These are phyloP conservation scores for Moesziomyces sp. DNA, from an alignment of 1,284 basidiomycete genomes.

Conservation along the genomic window DNA sequence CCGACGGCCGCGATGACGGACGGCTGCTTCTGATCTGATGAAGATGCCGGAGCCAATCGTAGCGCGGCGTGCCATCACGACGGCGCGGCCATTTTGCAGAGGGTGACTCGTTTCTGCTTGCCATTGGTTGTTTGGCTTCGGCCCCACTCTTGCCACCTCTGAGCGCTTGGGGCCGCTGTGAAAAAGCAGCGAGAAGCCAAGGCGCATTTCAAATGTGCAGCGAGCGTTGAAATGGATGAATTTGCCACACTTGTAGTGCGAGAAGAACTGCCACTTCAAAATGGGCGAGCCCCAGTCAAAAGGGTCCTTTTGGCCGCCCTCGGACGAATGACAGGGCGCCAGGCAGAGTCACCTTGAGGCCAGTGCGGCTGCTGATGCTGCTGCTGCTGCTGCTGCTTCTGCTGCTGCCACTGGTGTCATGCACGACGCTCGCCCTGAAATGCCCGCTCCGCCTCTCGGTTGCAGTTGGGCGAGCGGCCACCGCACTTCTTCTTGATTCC, in stretches of 20 bases:
- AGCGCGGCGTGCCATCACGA: conserved; percentile 1
- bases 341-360: conserved; percentile 26
- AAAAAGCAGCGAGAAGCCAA: too few relatives aligned
- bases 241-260: conserved; percentile 16
- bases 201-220: too few relatives aligned
- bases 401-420: background rate
- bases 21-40: conserved; percentile 3
- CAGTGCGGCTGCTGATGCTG: conserved; percentile 3
- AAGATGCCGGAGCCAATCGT: conserved; percentile 12
- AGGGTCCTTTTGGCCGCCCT: conserved; percentile 1
- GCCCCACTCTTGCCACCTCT: too few relatives aligned
- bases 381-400: too few relatives aligned
- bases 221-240: too few relatives aligned
- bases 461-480: too few relatives aligned
- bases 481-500: background rate
- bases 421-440: conserved; percentile 20
- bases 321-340: conserved; percentile 29
- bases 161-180: too few relatives aligned
- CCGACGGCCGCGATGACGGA: background rate
- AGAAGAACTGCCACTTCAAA: conserved; percentile 19
- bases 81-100: background rate
- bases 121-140: conserved; percentile 2
- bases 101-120: conserved; percentile 26
- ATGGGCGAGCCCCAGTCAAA: background rate
- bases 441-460: conserved; percentile 22